A percentile compares a stretch with the other conserved stretches of the same genome.
Evolutionary conservation across 768 basidiomycete species (phyloP).

Genomic region (Mycena rosella): DNA sequence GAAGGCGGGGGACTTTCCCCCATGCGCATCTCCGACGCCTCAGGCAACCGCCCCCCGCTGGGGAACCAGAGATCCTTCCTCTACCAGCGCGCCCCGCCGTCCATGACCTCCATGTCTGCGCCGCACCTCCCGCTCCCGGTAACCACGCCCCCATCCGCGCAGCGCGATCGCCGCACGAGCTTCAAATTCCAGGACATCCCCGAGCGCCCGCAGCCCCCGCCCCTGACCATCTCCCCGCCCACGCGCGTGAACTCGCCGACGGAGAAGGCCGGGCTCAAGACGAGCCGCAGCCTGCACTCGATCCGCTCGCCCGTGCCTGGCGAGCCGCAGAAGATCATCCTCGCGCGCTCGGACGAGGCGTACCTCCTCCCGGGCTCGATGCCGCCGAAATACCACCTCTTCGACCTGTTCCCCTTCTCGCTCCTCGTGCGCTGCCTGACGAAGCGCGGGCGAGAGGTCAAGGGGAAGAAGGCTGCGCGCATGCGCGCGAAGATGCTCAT

Average conservation of each 20-base stretch:
- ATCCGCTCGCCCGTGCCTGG: conserved; percentile 21
- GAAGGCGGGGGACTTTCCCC: conserved; percentile 22
- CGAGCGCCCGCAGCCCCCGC: conserved; percentile 37
- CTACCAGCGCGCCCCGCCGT: conserved; percentile 39
- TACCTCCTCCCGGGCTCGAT: conserved; percentile 65
- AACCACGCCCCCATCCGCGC: conserved; percentile 33
- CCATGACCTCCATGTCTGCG: conserved; percentile 30
- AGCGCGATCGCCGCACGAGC: conserved; percentile 25
- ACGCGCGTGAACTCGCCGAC: conserved; percentile 28
- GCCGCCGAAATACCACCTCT: conserved; percentile 71
- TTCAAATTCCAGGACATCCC: conserved; percentile 32
- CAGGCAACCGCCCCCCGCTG: conserved; percentile 12
- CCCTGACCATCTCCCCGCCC: conserved; percentile 42
- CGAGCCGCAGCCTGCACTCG: conserved; percentile 13
- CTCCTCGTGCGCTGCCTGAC: conserved; percentile 62
- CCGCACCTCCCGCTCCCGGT: conserved; percentile 47
- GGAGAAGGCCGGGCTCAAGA: conserved; percentile 24
- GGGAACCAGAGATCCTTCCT: conserved; percentile 37
- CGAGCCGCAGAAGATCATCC: conserved; percentile 50
- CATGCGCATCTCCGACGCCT: conserved; percentile 23
- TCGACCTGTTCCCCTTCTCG: conserved; percentile 81
- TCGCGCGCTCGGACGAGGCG: conserved; percentile 57
- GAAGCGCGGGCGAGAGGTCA: conserved; percentile 61
- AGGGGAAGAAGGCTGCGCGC: conserved; percentile 73
- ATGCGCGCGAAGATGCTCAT: conserved; percentile 61